These are phyloP conservation scores for Pythium scleroteichum DNA, from an alignment of 352 stramenopile genomes.

Conservation along the genomic window DNA sequence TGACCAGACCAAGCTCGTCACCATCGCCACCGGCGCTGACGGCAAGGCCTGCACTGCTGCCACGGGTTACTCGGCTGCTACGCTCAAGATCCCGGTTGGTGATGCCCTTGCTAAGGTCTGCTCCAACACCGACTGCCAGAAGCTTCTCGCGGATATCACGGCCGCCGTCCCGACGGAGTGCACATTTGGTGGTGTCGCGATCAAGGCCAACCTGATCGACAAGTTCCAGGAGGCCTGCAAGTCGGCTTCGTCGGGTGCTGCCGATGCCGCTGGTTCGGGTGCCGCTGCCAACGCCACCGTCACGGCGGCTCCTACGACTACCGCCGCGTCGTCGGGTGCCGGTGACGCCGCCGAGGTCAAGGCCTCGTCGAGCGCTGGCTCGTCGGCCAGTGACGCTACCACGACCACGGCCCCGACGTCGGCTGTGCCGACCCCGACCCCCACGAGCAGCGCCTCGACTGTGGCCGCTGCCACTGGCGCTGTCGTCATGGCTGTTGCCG, in stretches of 20 bases:
- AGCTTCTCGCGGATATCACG: conserved; percentile 18
- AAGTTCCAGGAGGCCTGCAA: conserved; percentile 18
- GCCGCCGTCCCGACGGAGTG: conserved; percentile 14
- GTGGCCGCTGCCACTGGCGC: conserved; percentile 16
- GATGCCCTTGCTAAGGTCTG: conserved; percentile 27
- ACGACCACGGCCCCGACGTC: no score
- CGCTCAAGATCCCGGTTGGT: conserved; percentile 13
- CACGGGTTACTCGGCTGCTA: conserved; percentile 7
- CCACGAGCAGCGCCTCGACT: conserved; percentile 14
- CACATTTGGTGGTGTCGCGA: conserved; percentile 3
- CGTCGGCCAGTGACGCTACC: not conserved
- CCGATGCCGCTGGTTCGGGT: conserved; percentile 12
- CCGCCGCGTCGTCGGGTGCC: not conserved
- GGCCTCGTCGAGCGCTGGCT: conserved; percentile 1
- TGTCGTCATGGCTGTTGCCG: conserved; percentile 13
- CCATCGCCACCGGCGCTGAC: not conserved
- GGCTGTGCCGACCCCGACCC: conserved; percentile 7
- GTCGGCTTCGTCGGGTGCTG: not conserved
- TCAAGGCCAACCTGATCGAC: conserved; percentile 15
- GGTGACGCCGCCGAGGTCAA: not conserved
- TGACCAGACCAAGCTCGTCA: not conserved
- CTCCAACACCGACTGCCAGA: conserved; percentile 25
- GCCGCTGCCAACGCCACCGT: conserved; percentile 1
- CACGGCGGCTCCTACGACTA: conserved; percentile 7
- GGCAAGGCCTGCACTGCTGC: conserved; percentile 9